These are phyloP conservation scores for Dothidotthia symphoricarpi DNA, from an alignment of 2,329 filamentous ascomycete genomes.

Conservation along the genomic window DNA sequence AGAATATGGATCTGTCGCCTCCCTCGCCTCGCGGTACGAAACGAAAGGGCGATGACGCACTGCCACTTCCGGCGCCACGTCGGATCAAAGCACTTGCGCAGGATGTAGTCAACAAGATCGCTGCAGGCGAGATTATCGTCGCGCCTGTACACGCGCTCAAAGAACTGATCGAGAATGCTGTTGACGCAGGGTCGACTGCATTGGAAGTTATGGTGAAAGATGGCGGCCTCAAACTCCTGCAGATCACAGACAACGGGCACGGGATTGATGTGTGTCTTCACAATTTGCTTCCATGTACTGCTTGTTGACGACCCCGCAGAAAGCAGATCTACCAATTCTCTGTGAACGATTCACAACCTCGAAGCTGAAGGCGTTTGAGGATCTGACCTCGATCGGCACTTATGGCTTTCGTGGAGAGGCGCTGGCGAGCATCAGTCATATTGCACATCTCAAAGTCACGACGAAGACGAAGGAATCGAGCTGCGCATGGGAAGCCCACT, in stretches of 20 bases:
- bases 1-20: slow-evolving; percentile 30
- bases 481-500: slow-evolving; percentile 87
- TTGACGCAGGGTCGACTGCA: slow-evolving; percentile 92
- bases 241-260: slow-evolving; percentile 96
- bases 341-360: slow-evolving; percentile 97
- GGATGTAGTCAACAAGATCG: slow-evolving; percentile 97
- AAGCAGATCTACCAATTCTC: slow-evolving; percentile 85
- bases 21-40: slow-evolving; percentile 37
- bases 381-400: slow-evolving; percentile 82
- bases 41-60: slow-evolving; percentile 36
- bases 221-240: slow-evolving; percentile 87
- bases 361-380: slow-evolving; percentile 90
- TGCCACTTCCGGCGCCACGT: slow-evolving; percentile 40
- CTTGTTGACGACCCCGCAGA: slow-evolving; percentile 51
- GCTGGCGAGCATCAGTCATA: slow-evolving; percentile 95
- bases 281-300: not conserved
- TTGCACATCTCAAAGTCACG: slow-evolving; percentile 91
- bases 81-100: slow-evolving; percentile 75
- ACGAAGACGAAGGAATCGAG: slow-evolving; percentile 87
- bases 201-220: slow-evolving; percentile 93
- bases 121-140: slow-evolving; percentile 96
- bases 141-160: slow-evolving; percentile 95
- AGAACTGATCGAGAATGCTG: slow-evolving; percentile 93
- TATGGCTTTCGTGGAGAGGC: slow-evolving; percentile 99
- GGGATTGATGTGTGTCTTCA: slow-evolving; percentile 74